These are phyloP conservation scores for Vitis rotundifolia DNA, from an alignment of 164 flowering plant species.

Conservation along the genomic window DNA sequence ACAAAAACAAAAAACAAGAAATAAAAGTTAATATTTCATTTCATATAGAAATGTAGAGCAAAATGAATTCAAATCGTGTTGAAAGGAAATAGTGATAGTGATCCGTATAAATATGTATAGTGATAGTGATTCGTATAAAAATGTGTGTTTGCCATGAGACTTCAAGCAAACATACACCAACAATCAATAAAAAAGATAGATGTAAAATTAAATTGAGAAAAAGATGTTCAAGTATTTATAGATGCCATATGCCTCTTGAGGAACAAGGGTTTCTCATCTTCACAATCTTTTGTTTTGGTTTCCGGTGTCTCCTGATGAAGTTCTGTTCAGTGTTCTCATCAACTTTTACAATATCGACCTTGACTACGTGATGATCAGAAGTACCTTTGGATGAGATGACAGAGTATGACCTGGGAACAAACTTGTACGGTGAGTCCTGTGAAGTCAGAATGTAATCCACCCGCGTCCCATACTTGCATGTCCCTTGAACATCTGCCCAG, in stretches of 20 bases:
- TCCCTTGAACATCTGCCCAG: conserved; percentile 87
- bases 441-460: conserved; percentile 87
- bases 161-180: too few species aligned
- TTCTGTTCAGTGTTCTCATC: neutral
- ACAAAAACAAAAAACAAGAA: too few species aligned
- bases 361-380: conserved; percentile 95
- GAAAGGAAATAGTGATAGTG: too few species aligned
- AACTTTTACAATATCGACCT: conserved; percentile 56
- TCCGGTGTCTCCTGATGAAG: conserved; percentile 15
- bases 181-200: too few species aligned
- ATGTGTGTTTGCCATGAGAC: too few species aligned
- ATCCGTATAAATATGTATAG: too few species aligned
- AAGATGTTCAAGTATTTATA: too few species aligned
- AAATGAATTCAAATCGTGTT: too few species aligned
- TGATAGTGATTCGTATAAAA: too few species aligned
- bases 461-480: conserved; percentile 95
- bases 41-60: too few species aligned
- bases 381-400: conserved; percentile 95
- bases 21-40: too few species aligned
- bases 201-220: too few species aligned
- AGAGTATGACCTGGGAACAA: conserved; percentile 84
- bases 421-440: conserved; percentile 64
- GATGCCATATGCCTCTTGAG: conserved; percentile 38
- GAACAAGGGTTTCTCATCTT: conserved; percentile 30
- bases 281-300: conserved; percentile 22